Evolutionary conservation across 176 grass and related monocot genomes (phyloP).

Genomic region (Alopecurus myosuroides): DNA sequence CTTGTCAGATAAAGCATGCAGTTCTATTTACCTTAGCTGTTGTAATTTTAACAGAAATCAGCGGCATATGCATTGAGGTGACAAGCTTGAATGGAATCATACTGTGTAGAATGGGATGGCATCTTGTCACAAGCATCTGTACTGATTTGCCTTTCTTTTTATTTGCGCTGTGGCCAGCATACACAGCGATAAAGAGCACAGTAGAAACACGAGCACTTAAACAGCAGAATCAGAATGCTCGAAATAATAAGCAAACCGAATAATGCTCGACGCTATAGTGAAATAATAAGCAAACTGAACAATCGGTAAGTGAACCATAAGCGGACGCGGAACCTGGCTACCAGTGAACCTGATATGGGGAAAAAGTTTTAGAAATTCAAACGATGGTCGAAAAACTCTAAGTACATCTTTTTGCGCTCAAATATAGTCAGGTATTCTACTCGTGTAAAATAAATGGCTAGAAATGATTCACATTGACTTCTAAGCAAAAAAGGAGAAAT

Average conservation of each 20-base stretch:
- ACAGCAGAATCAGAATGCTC: background rate
- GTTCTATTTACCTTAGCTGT: no score
- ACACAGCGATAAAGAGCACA: background rate
- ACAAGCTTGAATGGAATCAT: conserved; percentile 9
- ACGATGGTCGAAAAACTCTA: no score
- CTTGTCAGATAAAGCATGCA: no score
- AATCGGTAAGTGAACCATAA: background rate
- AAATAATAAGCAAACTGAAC: background rate
- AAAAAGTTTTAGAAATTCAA: no score
- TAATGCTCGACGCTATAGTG: no score
- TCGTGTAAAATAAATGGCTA: no score
- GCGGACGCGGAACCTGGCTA: no score
- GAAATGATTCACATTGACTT: no score
- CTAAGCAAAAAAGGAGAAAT: no score
- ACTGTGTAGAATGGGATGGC: background rate
- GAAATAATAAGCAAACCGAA: background rate
- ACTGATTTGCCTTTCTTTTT: background rate
- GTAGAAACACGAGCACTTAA: background rate
- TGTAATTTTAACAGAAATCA: conserved; percentile 21
- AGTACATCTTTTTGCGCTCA: no score
- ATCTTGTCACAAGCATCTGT: background rate
- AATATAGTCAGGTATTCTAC: no score
- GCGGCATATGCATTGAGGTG: conserved; percentile 9
- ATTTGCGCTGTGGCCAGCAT: background rate
- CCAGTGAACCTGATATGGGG: no score